Percentiles rank a stretch among this genome's conserved stretches.
Conservation (phyloP, 495 filamentous ascomycete genomes). For the Pseudomonodictys pantanalensis region DNA sequence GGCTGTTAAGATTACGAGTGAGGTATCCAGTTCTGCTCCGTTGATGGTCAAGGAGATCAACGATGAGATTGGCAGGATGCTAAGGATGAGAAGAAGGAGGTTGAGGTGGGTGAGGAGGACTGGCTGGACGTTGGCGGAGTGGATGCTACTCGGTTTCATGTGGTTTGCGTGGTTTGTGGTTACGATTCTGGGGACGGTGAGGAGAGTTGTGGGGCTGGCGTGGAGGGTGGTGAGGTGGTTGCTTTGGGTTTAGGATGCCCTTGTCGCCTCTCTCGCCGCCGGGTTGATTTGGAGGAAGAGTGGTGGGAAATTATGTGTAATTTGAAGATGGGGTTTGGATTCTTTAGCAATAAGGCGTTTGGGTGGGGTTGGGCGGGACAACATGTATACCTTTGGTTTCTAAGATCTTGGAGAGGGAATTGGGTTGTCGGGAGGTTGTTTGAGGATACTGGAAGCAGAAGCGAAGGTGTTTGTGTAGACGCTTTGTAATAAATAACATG, state of each 20-base stretch:
- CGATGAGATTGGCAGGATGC: conserved; percentile 73
- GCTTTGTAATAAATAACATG: too few relatives aligned
- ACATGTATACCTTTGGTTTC: too few relatives aligned
- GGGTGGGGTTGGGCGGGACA: too few relatives aligned
- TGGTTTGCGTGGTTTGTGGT: conserved; percentile 51
- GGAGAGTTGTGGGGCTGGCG: conserved; percentile 50
- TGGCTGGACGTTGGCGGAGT: conserved; percentile 47
- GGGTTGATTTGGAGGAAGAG: too few relatives aligned
- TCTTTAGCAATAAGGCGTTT: too few relatives aligned
- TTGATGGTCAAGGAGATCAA: conserved; percentile 72
- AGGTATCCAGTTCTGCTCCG: conserved; percentile 70
- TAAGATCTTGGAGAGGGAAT: too few relatives aligned
- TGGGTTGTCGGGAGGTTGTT: too few relatives aligned
- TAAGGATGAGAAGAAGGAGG: conserved; percentile 62
- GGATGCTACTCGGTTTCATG: conserved; percentile 48
- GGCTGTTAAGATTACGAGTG: conserved; percentile 69
- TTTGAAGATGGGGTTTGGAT: too few relatives aligned
- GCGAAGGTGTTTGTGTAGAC: too few relatives aligned
- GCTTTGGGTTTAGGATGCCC: conserved; percentile 63
- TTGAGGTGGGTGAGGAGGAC: conserved; percentile 65
- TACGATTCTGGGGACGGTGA: conserved; percentile 40
- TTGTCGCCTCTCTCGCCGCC: too few relatives aligned
- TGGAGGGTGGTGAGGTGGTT: conserved; percentile 66
- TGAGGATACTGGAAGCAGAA: too few relatives aligned
- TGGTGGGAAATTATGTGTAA: too few relatives aligned